Evolutionary conservation across 352 stramenopile genomes (phyloP), one percentile per base, ranked within the genome.

Genomic region (Peronosclerospora sorghi): DNA sequence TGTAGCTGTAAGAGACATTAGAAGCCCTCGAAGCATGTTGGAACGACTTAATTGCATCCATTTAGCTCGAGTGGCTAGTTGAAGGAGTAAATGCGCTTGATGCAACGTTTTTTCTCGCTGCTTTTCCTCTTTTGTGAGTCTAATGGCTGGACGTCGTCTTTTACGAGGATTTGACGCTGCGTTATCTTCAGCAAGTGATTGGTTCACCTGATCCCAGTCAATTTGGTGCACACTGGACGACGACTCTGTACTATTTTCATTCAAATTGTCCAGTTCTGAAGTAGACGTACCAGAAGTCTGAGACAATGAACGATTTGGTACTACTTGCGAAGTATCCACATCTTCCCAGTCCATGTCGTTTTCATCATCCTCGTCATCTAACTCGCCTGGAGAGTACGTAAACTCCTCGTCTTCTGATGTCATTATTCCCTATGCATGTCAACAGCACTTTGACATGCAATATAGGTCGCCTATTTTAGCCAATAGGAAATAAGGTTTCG

Each of bases 151-250:
- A 5, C 54, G 52, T 15, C 56, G 56, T 28, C 50, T 54, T 44
- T 77, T 75, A 18, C 60, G 54, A 39, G 61, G 57, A 28, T 53
- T 41, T 4, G 37, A 54, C 0, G 45, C 32, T 38, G 35, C 37
- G 13, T 58, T 1, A 20, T 41, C 13, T 7, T 64, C 59, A 5
- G 32, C 51, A 35, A 89, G 48, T 24, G 65, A 73, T 4, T 39
- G 59, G 54, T 86, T 87, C 17, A 89, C 54, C 17, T 84, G 57
- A 1, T 70, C 66, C 76, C 76, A 89, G 53, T 91, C 66, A 20
- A 87, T 63, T 19, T 62, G 35, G 14, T 65, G 62, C 14, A 80
- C 40, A 35, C n/a, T n/a, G n/a, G n/a, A n/a, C n/a, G n/a, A n/a
- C n/a, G n/a, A n/a, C n/a, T n/a, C n/a, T n/a, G n/a, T n/a, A n/a